Percentiles rank a stretch among this genome's conserved stretches.
phyloP scores from a whole-genome alignment of 2,329 filamentous ascomycete species.

The Exophiala sp. region DNA sequence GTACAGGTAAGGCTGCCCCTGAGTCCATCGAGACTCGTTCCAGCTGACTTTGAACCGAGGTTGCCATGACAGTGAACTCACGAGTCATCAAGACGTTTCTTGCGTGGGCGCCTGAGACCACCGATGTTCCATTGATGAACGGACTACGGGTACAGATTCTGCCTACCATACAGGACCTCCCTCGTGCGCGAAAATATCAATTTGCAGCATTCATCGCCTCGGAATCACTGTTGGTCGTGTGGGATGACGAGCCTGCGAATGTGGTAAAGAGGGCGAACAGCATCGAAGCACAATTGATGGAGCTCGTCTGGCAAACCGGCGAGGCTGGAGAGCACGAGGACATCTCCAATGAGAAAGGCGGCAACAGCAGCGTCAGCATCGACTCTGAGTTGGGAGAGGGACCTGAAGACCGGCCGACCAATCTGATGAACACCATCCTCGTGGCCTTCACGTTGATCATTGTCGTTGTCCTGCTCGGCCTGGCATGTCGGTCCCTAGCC shows the following conservation, averaged over 20 bases:
- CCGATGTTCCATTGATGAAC: conserved; percentile 72
- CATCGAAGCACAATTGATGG: conserved; percentile 74
- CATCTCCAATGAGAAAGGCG: conserved; percentile 52
- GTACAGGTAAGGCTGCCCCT: conserved; percentile 54
- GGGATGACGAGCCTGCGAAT: conserved; percentile 75
- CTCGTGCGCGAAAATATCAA: conserved; percentile 70
- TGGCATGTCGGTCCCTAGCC: conserved; percentile 66
- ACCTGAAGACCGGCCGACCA: conserved; percentile 62
- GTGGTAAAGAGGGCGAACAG: conserved; percentile 65
- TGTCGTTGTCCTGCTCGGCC: conserved; percentile 64
- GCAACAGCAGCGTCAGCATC: conserved; percentile 53
- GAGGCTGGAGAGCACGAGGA: conserved; percentile 50
- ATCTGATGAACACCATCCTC: conserved; percentile 67
- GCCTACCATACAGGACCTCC: conserved; percentile 66
- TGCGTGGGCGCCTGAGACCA: conserved; percentile 67
- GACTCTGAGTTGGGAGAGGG: conserved; percentile 68
- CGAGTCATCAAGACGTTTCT: conserved; percentile 75
- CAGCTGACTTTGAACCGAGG: conserved; percentile 44
- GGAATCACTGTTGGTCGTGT: conserved; percentile 69
- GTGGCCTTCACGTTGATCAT: conserved; percentile 65
- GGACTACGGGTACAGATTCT: conserved; percentile 74
- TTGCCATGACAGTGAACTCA: conserved; percentile 77
- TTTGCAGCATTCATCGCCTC: conserved; percentile 75
- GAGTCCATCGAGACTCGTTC: neutral
- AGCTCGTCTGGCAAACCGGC: conserved; percentile 67